Evolutionary conservation across 495 filamentous ascomycete genomes (phyloP), one percentile per base, ranked within the genome.

Genomic region (Aspergillus hancockii): DNA sequence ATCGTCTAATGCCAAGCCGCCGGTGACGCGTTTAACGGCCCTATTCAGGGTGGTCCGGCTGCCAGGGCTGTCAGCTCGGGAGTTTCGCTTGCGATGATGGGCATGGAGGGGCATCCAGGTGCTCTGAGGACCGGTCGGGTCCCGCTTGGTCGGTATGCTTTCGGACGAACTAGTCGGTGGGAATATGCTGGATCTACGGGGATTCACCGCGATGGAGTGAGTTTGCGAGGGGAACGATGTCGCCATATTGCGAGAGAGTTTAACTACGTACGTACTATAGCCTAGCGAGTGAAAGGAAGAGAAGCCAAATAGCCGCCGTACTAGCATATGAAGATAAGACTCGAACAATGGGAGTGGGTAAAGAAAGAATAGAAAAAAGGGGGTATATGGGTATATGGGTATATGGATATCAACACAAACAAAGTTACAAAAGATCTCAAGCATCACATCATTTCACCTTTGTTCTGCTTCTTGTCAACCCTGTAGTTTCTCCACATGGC

Each of bases 401-500:
- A 14, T 54, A 14, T n/a, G 41, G 34, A 25, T 41, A 54, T 43
- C 22, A 45, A 1, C 2, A 28, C 14, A n/a, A n/a, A 10, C 22
- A 19, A 23, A 23, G 7, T 5, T 28, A 18, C 16, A 53, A 38
- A n/a, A 34, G 13, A 53, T 23, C 8, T 7, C 23, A 22, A 31
- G 3, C 16, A 3, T 49, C 47, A 56, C 46, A 61, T 61, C 52
- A 61, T 51, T 22, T 61, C 23, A 16, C 64, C 61, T 31, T 67
- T 67, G 9, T 61, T 63, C 31, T 63, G 64, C 60, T 85, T 81
- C 14, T 80, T 65, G 54, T 79, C 79, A 30, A 86, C 71, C 56
- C 78, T 78, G 59, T 85, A 81, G 59, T 87, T 79, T 34, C 75
- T 74, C 81, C 81, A 85, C 40, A 82, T 61, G 1, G 68, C 30